Evolutionary conservation across 108 stramenopile species (phyloP), one percentile per base, ranked within the genome.

Genomic region (Chaetoceros tenuissimus): DNA sequence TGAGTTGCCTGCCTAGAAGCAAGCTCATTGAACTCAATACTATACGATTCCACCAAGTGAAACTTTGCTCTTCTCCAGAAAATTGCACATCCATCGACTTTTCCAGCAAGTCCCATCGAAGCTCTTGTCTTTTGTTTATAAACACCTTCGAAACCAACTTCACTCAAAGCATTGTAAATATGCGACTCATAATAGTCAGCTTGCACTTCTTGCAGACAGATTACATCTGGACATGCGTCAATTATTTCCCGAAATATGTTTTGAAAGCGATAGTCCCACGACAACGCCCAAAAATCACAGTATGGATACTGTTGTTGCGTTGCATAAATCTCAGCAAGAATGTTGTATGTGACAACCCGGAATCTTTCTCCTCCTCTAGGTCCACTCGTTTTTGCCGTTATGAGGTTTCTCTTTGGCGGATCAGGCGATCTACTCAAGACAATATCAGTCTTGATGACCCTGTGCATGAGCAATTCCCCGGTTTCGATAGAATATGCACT

Each of bases 61-160:
- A 97, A 96, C 60, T 94, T 94, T 18, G 71, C 63, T 52, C 93
- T 54, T 68, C 94, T 81, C 96, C 96, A 99, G 59, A 99, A 95
- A 28, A 96, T 64, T 17, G 98, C 98, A 79, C 98, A 99, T n/a
- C 98, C 98, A 59, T 99, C 98, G 24, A 99, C 96, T 71, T 97
- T 95, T 13, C 93, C 95, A 28, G 85, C 84, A 57, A 90, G 60
- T 57, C 95, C 94, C 94, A 98, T 96, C 24, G 87, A 67, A 63
- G 95, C 92, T 51, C 96, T 67, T 3, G 94, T 97, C 75, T 99
- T 99, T 62, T 96, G 94, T 72, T 97, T 98, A 86, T 88, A 97
- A 1, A 96, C 83, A 22, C 96, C 97, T 24, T 98, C 94, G 62
- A 87, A 99, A 2, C 98, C 98, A 44, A 75, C 77, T 45, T 89